Evolutionary conservation across 1,139 yeast species (phyloP), one percentile per base, ranked within the genome.

Genomic region (Taphrina pruni): DNA sequence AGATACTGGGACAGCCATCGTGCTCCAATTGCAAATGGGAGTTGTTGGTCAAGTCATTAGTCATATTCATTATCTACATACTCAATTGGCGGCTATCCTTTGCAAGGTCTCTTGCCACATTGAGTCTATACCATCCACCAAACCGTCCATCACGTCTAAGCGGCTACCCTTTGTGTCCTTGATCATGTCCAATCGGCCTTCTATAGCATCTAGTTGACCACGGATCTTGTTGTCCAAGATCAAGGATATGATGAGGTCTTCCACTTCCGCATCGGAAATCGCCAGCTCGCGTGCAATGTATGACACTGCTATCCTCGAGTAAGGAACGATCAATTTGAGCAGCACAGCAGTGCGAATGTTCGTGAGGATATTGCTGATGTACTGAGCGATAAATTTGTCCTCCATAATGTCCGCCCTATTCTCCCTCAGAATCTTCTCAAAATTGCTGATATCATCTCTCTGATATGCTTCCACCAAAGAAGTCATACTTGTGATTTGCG

Each of bases 221-320:
- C 69, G 50, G 20, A 74, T 69, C 50, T 70, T 68, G 32, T 87
- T 87, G 43, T 80, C 79, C 54, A 81, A 79, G 36, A 84, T 82
- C 62, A 87, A 76, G 69, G 78, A 81, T 3, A 83, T 74, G n/a
- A 81, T 71, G 7, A 83, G 76, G 12, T 77, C 76, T 65, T 82
- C 83, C 32, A 86, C 77, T 50, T 80, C 79, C 2, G 74, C 74
- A 14, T 73, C 77, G 48, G 75, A 71, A 36, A 76, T 70, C 70
- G 73, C 70, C 60, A 77, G 71, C 66, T 74, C 45, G 11, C 69
- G 57, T 14, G 82, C 79, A 14, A 82, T 71, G 66, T 76, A 78
- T 6, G 71, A 69, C 17, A 81, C 70, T 1, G 79, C 75, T 2
- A 82, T 75, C 14, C 79, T 74, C 39, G 79, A 76, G 70, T 80